Evolutionary conservation across 169 alveolate genomes (phyloP), one percentile per base, ranked within the genome.

Genomic region (Eimeria acervulina): DNA sequence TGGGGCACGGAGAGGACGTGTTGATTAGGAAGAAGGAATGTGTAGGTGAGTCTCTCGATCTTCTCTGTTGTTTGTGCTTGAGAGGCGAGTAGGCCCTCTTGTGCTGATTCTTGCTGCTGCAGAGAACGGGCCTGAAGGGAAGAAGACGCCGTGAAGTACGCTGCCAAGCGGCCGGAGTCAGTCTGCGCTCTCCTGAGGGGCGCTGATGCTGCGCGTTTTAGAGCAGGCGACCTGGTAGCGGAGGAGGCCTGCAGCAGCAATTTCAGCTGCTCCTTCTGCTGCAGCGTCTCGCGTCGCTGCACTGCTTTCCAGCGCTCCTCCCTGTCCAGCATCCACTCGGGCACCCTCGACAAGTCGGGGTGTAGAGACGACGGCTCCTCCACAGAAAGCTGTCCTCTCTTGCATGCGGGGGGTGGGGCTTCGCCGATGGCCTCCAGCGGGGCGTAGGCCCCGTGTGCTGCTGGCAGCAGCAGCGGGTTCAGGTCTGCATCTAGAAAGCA

Each of bases 401-500:
- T 70, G 31, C 55, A 28, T 10, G 70, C 81, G 19, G 38, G 19
- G 28, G 88, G 42, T 0, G 95, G 61, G 15, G 80, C 80, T 38
- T 76, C 72, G 36, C 92, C 93, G 1, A 44, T 83, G 42, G 80
- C 95, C n/a, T 80, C 83, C 52, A 55, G 52, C 40, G 90, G 38
- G 31, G 83, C 95, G 80, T n/a, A 36, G 55, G 84, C 74, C 44
- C 93, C 96, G 87, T 78, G 85, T 19, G 93, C 92, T 19, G 83
- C 97, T 7, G 98, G 97, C 80, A 98, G 95, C 70, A 90, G 96
- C 93, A 97, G 90, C 31, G 97, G 98, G 78, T 95, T 95, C 76
- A 95, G 94, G 12, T 91, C 85, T 40, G 81, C 95, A 91, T 98
- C 98, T 23, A 97, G 97, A 93, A 98, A 98, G 36, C 97, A 95